Percentiles rank a stretch among this genome's conserved stretches.
phyloP scores from a whole-genome alignment of 345 rosid species.

The Nephelium lappaceum region DNA sequence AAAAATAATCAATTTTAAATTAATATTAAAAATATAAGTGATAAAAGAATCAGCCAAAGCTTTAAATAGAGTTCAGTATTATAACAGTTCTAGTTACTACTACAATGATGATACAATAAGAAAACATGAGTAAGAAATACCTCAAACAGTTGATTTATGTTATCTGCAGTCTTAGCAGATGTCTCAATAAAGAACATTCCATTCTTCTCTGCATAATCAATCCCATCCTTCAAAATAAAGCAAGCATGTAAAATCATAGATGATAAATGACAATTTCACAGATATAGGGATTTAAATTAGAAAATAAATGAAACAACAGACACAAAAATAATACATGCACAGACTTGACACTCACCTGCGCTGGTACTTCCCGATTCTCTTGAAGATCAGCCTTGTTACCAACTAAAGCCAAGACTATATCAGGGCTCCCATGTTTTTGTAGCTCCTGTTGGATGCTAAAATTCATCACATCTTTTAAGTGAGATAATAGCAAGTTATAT shows the following conservation, averaged over 20 bases:
- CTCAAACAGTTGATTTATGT: slow-evolving; percentile 92
- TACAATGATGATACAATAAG: slow-evolving; percentile 1
- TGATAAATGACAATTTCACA: not conserved
- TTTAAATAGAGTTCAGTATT: not conserved
- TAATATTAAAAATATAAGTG: not conserved
- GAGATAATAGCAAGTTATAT: slow-evolving; percentile 2
- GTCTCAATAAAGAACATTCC: slow-evolving; percentile 98
- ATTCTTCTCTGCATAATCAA: slow-evolving; percentile 92
- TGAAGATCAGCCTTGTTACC: slow-evolving; percentile 98
- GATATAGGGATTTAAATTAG: not conserved
- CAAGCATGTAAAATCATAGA: slow-evolving; percentile 13
- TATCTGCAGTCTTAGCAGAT: slow-evolving; percentile 97
- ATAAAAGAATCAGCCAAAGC: not conserved
- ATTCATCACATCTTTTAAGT: not conserved
- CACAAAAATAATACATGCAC: slow-evolving; percentile 7
- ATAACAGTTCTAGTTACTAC: not conserved
- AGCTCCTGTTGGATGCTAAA: slow-evolving; percentile 67
- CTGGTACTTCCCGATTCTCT: slow-evolving; percentile 77
- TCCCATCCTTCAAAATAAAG: slow-evolving; percentile 65
- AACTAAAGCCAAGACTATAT: slow-evolving; percentile 93
- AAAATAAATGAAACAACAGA: slow-evolving; percentile 9
- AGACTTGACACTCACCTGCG: slow-evolving; percentile 52
- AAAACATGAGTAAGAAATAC: slow-evolving; percentile 33
- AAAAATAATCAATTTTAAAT: too few species aligned
- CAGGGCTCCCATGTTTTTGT: slow-evolving; percentile 96